A percentile compares a stretch with the other conserved stretches of the same genome.
Evolutionary conservation across 1,139 yeast genomes (phyloP).

Genomic region (Casaregolazyma suthepensis): DNA sequence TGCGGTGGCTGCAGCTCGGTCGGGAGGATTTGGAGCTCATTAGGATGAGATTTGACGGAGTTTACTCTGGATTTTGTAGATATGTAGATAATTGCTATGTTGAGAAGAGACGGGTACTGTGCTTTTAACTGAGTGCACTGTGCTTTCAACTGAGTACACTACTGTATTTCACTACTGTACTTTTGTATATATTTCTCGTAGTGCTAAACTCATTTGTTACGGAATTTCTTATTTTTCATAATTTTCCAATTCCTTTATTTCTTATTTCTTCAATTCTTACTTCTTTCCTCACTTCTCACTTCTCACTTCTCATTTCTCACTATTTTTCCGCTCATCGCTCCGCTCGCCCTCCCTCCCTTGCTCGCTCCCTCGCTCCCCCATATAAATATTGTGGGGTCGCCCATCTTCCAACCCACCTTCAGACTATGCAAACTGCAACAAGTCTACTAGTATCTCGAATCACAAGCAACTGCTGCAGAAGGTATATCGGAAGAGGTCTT

Average conservation of each 20-base stretch:
- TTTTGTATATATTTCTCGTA: no score
- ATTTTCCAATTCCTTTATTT: no score
- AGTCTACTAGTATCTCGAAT: background rate
- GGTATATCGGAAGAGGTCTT: background rate
- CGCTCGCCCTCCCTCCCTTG: background rate
- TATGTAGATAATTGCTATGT: background rate
- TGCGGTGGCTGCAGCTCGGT: conserved; percentile 13
- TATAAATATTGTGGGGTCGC: background rate
- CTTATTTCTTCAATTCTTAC: no score
- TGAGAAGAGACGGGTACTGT: no score
- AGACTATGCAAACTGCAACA: background rate
- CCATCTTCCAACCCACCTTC: background rate
- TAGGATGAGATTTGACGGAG: background rate
- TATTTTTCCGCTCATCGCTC: background rate
- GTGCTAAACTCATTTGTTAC: no score
- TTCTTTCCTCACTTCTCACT: no score
- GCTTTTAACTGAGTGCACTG: no score
- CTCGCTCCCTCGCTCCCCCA: background rate
- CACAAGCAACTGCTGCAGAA: background rate
- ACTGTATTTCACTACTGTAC: no score
- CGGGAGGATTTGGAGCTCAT: background rate
- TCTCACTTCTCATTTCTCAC: no score
- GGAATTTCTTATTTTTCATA: no score
- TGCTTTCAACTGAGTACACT: no score
- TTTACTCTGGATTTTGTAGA: background rate